Percentiles rank a stretch among this genome's conserved stretches.
Evolutionary conservation across 108 stramenopile genomes (phyloP).

Genomic region (Epithemia pelagica): DNA sequence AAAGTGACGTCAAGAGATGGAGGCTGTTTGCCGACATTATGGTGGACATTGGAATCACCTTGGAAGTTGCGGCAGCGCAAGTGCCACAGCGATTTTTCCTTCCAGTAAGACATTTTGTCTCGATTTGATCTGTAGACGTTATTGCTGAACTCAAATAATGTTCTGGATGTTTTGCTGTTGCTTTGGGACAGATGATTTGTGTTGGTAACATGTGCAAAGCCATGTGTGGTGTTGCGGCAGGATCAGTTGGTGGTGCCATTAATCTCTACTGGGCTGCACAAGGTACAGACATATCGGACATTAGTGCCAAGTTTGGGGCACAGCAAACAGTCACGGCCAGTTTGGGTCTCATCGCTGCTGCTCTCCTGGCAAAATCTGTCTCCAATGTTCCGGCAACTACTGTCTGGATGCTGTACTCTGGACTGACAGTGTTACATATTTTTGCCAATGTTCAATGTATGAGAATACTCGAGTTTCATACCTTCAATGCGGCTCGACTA

Average conservation of each 20-base stretch:
- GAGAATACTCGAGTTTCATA: constrained; percentile 67
- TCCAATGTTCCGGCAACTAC: constrained; percentile 9
- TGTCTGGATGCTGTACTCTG: constrained; percentile 51
- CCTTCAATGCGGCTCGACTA: constrained; percentile 56
- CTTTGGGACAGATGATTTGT: constrained; percentile 31
- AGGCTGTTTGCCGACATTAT: constrained; percentile 73
- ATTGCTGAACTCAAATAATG: constrained; percentile 1
- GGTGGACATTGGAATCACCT: constrained; percentile 74
- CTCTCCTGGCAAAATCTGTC: constrained; percentile 52
- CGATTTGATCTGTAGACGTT: too few relatives aligned
- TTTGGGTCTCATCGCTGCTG: constrained; percentile 63
- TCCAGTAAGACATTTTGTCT: constrained; percentile 23
- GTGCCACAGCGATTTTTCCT: constrained; percentile 53
- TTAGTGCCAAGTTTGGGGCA: constrained; percentile 76
- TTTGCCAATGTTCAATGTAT: constrained; percentile 58
- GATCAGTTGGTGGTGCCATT: constrained; percentile 67
- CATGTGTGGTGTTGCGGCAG: constrained; percentile 80
- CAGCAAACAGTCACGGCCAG: constrained; percentile 77
- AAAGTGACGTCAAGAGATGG: constrained; percentile 73
- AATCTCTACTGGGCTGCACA: constrained; percentile 68
- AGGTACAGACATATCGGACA: constrained; percentile 60
- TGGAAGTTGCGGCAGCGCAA: constrained; percentile 56
- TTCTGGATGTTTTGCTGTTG: neutral
- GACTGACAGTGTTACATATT: constrained; percentile 56
- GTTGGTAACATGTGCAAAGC: constrained; percentile 80